Evolutionary conservation across 305 asterid genomes (phyloP).

Genomic region (Fraxinus baroniana): DNA sequence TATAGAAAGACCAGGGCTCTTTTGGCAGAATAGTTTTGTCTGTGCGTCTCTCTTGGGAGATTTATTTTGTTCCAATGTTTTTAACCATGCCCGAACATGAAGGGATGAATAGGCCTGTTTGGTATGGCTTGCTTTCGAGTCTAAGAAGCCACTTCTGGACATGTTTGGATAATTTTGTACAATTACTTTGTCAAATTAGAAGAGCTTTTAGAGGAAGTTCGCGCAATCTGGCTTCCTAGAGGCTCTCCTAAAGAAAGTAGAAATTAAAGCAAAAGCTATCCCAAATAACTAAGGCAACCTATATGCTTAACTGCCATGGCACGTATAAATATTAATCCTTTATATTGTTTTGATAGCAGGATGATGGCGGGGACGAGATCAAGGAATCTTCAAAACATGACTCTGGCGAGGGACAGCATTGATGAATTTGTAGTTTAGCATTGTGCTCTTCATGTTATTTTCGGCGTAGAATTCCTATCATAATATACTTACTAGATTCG

Average conservation of each 20-base stretch:
- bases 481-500: neutral
- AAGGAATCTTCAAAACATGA: conserved; percentile 36
- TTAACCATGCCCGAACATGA: neutral
- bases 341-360: conserved; percentile 22
- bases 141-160: neutral
- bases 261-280: neutral
- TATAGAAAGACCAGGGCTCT: neutral
- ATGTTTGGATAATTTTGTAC: neutral
- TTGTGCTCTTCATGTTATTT: conserved; percentile 8
- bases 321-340: neutral
- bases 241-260: neutral
- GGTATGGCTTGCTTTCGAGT: neutral
- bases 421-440: conserved; percentile 25
- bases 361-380: conserved; percentile 41
- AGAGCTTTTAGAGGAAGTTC: neutral
- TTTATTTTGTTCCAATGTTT: neutral
- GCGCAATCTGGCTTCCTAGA: neutral
- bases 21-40: neutral
- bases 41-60: neutral
- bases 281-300: neutral
- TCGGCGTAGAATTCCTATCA: neutral
- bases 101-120: neutral
- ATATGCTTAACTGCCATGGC: neutral
- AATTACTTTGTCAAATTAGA: neutral
- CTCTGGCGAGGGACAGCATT: conserved; percentile 29